Evolutionary conservation across 768 basidiomycete genomes (phyloP), one percentile per base, ranked within the genome.

Genomic region (Tremella mesenterica): DNA sequence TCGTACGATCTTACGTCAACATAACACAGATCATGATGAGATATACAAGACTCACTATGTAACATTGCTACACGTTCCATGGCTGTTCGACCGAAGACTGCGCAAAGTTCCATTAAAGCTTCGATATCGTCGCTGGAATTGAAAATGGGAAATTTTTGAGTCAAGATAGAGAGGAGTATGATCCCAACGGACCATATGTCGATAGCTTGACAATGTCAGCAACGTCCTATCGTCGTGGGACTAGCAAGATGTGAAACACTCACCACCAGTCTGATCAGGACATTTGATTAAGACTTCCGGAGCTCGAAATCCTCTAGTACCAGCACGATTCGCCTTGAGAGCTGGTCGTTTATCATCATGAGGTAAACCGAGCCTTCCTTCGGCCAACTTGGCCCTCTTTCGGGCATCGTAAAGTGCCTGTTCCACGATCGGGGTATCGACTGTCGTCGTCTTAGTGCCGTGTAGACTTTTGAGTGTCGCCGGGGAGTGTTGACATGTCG

Each of bases 241-340:
- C 14, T n/a, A 30, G 47, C 16, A 48, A 38, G 45, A 46, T 33
- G 16, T n/a, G 18, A 43, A 8, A 33, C 31, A 74, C 82, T 57
- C 61, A 92, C 93, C 88, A 57, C 88, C 89, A 8, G 83, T 84
- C 74, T 99, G 95, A 63, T 89, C 85, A 3, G 82, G 82, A 63
- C 95, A 99, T 72, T 97, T 99, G 34, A 99, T 72, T 31, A 99
- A 74, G 2, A 99, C 93, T 65, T 99, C 95, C 0, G 95, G 95
- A 1, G 95, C 91, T 53, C 95, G 82, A 71, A 99, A 99, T 0
- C 95, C 95, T 64, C 95, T 77, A 12, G 95, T 99, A 3, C 95
- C 95, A 1, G 95, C 95, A 44, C 95, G 82, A 68, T 96, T 97
- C 2, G 95, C 91, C 72, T 92, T 92, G 48, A 88, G 85, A 33